Conservation (phyloP, 495 filamentous ascomycete genomes). For the Amphirosellinia nigrospora region DNA sequence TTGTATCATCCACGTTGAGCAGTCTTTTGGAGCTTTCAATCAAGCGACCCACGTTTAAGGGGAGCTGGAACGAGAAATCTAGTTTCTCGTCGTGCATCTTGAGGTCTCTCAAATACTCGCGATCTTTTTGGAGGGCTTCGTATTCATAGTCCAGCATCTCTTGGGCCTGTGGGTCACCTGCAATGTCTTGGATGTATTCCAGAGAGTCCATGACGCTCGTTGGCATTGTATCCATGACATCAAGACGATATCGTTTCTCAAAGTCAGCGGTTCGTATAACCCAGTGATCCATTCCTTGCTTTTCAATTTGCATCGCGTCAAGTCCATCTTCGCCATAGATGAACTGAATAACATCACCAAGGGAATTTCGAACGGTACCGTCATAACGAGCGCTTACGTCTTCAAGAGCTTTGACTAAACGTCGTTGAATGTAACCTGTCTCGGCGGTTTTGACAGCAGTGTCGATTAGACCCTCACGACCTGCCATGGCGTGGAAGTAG, state of each 20-base stretch:
- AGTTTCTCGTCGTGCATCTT: conserved; percentile 59
- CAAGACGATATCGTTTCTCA: conserved; percentile 80
- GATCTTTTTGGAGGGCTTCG: conserved; percentile 75
- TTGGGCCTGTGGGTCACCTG: conserved; percentile 84
- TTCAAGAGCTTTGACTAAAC: conserved; percentile 96
- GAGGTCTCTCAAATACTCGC: conserved; percentile 73
- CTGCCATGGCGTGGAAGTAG: conserved; percentile 99
- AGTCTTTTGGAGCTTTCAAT: conserved; percentile 87
- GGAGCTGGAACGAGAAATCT: conserved; percentile 84
- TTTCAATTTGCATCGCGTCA: conserved; percentile 88
- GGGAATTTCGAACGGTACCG: conserved; percentile 94
- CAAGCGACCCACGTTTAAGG: conserved; percentile 88
- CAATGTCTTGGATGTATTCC: conserved; percentile 85
- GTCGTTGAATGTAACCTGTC: conserved; percentile 98
- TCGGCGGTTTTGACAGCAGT: conserved; percentile 99
- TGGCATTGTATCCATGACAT: conserved; percentile 80
- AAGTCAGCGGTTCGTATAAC: conserved; percentile 75
- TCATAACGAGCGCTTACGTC: conserved; percentile 98
- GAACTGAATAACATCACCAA: conserved; percentile 97
- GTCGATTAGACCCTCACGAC: conserved; percentile 99
- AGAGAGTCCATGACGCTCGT: conserved; percentile 74
- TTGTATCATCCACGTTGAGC: conserved; percentile 84
- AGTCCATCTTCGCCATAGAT: conserved; percentile 97
- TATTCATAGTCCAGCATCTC: conserved; percentile 86
- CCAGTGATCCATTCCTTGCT: conserved; percentile 87